Conservation (phyloP, 1,284 basidiomycete genomes). For the Caloboletus inedulis region DNA sequence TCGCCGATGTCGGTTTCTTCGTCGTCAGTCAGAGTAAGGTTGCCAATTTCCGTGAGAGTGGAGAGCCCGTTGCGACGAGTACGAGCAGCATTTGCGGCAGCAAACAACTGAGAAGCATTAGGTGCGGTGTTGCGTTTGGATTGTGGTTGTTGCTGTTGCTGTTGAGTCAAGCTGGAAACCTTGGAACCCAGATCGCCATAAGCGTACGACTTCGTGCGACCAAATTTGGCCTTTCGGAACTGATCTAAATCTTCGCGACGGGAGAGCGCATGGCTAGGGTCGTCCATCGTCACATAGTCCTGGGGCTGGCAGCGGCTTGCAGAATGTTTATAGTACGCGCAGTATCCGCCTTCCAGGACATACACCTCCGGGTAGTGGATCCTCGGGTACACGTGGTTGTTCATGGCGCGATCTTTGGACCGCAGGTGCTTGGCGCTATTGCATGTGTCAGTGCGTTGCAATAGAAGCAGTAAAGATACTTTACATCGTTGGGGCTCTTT, state of each 20-base stretch:
- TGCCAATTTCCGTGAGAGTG: constrained; percentile 64
- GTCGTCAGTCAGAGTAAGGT: constrained; percentile 57
- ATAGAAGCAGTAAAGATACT: constrained; percentile 15
- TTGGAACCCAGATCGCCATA: constrained; percentile 67
- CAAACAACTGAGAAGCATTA: constrained; percentile 52
- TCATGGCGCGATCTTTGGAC: constrained; percentile 84
- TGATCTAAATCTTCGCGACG: constrained; percentile 86
- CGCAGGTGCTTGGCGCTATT: constrained; percentile 87
- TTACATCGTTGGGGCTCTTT: constrained; percentile 95
- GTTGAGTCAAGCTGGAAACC: constrained; percentile 33
- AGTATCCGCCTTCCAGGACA: constrained; percentile 95
- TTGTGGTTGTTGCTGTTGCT: constrained; percentile 44
- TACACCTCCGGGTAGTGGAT: constrained; percentile 98
- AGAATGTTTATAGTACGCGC: constrained; percentile 74
- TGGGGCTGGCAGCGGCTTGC: constrained; percentile 73
- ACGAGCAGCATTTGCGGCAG: constrained; percentile 63
- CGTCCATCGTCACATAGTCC: constrained; percentile 92
- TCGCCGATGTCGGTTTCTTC: constrained; percentile 74
- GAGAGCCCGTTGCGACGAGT: constrained; percentile 54
- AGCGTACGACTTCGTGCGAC: constrained; percentile 84
- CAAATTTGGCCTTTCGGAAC: constrained; percentile 85
- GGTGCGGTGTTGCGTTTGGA: constrained; percentile 63
- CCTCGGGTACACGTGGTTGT: constrained; percentile 85
- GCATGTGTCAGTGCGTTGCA: constrained; percentile 12
- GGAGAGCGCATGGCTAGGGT: constrained; percentile 76